Conservation (phyloP, 1,284 basidiomycete species). For the Nidula niveotomentosa region DNA sequence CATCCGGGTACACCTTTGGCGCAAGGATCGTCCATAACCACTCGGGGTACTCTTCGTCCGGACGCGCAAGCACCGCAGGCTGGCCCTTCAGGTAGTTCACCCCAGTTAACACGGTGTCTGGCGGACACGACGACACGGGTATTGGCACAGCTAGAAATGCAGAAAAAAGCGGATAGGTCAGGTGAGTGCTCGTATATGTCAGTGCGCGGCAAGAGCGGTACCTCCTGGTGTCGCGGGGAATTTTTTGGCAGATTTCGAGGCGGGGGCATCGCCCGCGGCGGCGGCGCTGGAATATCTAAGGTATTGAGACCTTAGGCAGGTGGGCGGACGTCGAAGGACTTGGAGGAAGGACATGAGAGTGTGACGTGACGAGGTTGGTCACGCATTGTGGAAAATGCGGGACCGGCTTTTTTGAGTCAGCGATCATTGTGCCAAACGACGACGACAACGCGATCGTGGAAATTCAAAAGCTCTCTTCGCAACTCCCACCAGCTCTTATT, state of each 20-base stretch:
- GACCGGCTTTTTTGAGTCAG: not conserved
- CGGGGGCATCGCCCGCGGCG: not conserved
- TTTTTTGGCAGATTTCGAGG: slow-evolving; percentile 4
- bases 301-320: slow-evolving; percentile 11
- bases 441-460: no score
- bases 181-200: not conserved
- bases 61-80: slow-evolving; percentile 73
- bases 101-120: slow-evolving; percentile 75
- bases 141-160: slow-evolving; percentile 13
- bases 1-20: slow-evolving; percentile 57
- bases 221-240: slow-evolving; percentile 1
- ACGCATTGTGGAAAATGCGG: not conserved
- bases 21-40: slow-evolving; percentile 87
- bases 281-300: slow-evolving; percentile 7
- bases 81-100: slow-evolving; percentile 85
- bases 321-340: slow-evolving; percentile 12
- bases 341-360: slow-evolving; percentile 21
- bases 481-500: no score
- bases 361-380: not conserved
- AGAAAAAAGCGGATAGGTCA: not conserved
- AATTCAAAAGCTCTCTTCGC: no score
- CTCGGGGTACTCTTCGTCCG: slow-evolving; percentile 85
- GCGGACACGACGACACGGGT: slow-evolving; percentile 56
- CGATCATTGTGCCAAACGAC: no score
- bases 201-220: not conserved